phyloP scores from a whole-genome alignment of 1,139 yeast genomes.

The Pichia sp. region DNA sequence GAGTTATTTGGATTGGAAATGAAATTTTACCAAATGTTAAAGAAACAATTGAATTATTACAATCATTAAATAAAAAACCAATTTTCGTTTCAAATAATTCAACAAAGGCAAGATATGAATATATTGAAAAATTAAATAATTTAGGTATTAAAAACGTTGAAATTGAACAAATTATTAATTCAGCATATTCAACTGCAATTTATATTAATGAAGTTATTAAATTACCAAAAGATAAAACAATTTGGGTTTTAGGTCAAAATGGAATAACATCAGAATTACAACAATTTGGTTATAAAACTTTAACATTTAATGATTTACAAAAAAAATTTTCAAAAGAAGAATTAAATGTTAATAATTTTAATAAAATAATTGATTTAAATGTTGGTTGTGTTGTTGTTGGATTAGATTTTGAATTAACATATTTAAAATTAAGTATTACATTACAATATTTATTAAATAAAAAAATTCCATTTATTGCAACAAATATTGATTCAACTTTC shows the following conservation, averaged over 20 bases:
- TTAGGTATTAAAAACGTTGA: conserved; percentile 63
- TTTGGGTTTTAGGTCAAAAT: conserved; percentile 79
- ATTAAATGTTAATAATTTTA: conserved; percentile 43
- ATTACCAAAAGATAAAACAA: conserved; percentile 59
- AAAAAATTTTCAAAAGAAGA: conserved; percentile 26
- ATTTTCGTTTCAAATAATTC: conserved; percentile 94
- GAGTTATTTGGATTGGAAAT: conserved; percentile 85
- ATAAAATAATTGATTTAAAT: conserved; percentile 53
- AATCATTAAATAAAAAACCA: conserved; percentile 52
- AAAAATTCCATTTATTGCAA: conserved; percentile 74
- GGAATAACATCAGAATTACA: conserved; percentile 74
- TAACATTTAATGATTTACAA: conserved; percentile 35
- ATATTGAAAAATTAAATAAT: conserved; percentile 66
- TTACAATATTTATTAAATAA: conserved; percentile 72
- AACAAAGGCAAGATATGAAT: conserved; percentile 77
- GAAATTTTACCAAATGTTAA: conserved; percentile 64
- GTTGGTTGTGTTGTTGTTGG: conserved; percentile 93
- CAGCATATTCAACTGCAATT: conserved; percentile 87
- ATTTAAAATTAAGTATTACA: conserved; percentile 74
- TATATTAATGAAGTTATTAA: conserved; percentile 72
- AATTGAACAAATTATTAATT: conserved; percentile 73
- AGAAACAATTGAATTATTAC: conserved; percentile 57
- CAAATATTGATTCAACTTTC: conserved; percentile 93
- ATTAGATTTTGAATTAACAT: conserved; percentile 67
- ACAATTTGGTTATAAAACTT: conserved; percentile 58